Base-by-base conservation (phyloP, 2,329 filamentous ascomycete genomes). In the Fusarium sp. region DNA sequence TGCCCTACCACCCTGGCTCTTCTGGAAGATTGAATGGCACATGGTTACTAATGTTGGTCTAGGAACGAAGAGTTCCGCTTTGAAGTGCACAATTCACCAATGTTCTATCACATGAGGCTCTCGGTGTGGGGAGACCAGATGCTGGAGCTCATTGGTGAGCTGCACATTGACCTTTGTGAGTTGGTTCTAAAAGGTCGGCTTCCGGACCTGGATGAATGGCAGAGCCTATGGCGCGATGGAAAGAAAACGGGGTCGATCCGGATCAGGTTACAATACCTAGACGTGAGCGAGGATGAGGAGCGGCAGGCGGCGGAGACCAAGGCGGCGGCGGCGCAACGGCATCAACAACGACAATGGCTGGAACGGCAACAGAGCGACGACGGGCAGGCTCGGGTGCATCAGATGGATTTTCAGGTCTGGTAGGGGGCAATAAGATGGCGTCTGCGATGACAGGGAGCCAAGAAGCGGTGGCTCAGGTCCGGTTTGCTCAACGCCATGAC, bases 61-160 rank as follows among this genome's bases (percentile, higher is more conserved):
- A 78, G 76, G 76, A 75, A 78, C 40, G 72, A 78, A 36, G 73
- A 77, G 33, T 78, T 78, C 51, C 66, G 72, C 40, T 77, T 78
- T 36, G 61, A 76, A 31, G 70, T 78, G 20, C 70, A 75, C 42
- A 67, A 77, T 64, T 78, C 73, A 51, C 76, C 76, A 42, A 78
- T 78, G 75, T 78, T 64, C 64, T 71, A 76, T 29, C 73, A 78
- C 53, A 64, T 78, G 42, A 72, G 76, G 64, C 57, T 77, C 40
- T 77, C 75, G 5, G 72, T 78, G 31, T 78, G 76, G 76, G 75
- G 70, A 60, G 61, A 66, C 8, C 76, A 78, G 44, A 78, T 77
- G 76, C 58, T 75, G 9, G 69, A 78, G 64, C 62, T 78, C 27
- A 73, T 78, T 67, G 76, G 76, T 31, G 76, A 78, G 60, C 20